Evolutionary conservation across 768 basidiomycete genomes (phyloP), one percentile per base, ranked within the genome.

Genomic region (Tephrocybe sp.): DNA sequence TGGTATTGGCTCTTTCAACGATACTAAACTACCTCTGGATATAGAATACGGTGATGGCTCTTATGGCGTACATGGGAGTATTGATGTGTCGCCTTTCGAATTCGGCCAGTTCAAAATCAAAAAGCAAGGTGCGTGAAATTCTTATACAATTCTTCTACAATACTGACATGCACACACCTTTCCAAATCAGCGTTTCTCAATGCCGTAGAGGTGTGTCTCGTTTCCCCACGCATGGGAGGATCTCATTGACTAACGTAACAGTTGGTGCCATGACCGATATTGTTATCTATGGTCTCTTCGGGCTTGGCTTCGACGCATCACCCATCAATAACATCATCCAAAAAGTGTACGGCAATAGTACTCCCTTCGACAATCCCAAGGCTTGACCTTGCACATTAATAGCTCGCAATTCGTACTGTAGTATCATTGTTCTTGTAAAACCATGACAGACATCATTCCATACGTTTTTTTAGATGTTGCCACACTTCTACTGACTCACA

Each of bases 1-100:
- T 34, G 67, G 63, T n/a, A 53, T 73, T 10, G 71, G 68, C 2
- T 12, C 41, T 4, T 64, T 64, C 56, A 69, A 69, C 36, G 61
- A 70, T 40, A 67, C 69, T 4, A 57, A 59, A 0, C 65, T 68
- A 22, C 47, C 58, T 19, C 43, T 69, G 2, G 25, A 49, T 2
- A 52, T 70, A 4, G 41, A n/a, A 11, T 71, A 70, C 52, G 71
- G 70, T 0, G 70, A 71, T 46, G 71, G 69, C 1, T 54, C 58
- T 13, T 68, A 71, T 34, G 68, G 66, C 1, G 64, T 66, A 12
- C 47, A 54, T 2, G 71, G 71, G 4, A 65, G 66, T 11, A 67
- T 72, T 23, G 67, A 64, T 13, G 53, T 70, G 12, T 55, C 61
- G 0, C 60, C 61, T 3, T 66, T 70, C 36, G 53, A 65, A 33